A percentile compares a stretch with the other conserved stretches of the same genome.
phyloP scores from a whole-genome alignment of 1,139 yeast genomes.

The Blastobotrys serpentis region DNA sequence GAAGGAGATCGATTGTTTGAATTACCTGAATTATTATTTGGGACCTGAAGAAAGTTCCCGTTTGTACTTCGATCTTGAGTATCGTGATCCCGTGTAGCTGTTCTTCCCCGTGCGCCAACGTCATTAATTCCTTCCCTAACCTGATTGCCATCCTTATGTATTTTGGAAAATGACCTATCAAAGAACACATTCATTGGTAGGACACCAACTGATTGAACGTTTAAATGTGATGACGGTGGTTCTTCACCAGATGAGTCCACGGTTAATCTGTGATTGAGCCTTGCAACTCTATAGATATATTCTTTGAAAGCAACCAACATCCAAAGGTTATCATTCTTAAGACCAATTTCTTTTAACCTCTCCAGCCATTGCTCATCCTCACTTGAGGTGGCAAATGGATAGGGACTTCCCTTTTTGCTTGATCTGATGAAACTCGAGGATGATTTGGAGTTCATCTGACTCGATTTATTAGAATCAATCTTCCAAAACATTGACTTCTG shows the following conservation, averaged over 20 bases:
- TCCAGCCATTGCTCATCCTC: conserved; percentile 79
- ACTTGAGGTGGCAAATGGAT: conserved; percentile 19
- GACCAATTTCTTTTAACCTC: conserved; percentile 66
- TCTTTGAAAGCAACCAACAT: conserved; percentile 60
- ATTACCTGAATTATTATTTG: background rate
- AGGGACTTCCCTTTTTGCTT: conserved; percentile 5
- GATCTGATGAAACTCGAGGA: conserved; percentile 1
- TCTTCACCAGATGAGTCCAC: conserved; percentile 6
- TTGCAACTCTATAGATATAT: conserved; percentile 62
- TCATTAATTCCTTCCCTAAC: background rate
- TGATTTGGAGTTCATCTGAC: conserved; percentile 11
- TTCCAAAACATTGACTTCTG: conserved; percentile 79
- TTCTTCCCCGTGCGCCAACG: background rate
- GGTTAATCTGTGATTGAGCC: conserved; percentile 25
- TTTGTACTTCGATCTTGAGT: background rate
- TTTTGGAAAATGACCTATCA: conserved; percentile 39
- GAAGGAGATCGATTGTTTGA: background rate
- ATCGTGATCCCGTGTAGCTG: background rate
- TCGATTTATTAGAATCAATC: conserved; percentile 40
- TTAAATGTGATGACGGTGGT: conserved; percentile 17
- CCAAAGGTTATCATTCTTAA: conserved; percentile 76
- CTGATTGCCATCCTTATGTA: background rate
- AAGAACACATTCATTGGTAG: conserved; percentile 68
- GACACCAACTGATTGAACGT: conserved; percentile 40
- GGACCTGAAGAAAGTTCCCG: background rate